Evolutionary conservation across 768 basidiomycete genomes (phyloP).

Genomic region (Symmetrospora coprosmae): DNA sequence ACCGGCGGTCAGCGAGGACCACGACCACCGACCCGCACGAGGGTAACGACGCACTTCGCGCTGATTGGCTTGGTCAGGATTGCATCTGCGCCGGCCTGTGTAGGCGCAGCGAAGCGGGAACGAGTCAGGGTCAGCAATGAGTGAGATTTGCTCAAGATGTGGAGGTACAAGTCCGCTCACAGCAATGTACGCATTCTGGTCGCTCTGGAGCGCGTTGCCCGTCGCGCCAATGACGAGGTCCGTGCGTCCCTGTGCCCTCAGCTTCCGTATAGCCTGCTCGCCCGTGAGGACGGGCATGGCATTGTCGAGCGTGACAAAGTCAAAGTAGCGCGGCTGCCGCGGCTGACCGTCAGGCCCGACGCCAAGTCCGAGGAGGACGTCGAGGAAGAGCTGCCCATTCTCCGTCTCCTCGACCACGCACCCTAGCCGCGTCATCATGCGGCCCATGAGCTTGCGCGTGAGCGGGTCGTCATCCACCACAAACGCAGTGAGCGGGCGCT

Average conservation of each 20-base stretch:
- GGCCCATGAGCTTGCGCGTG: constrained; percentile 65
- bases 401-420: constrained; percentile 67
- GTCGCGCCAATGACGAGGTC: constrained; percentile 56
- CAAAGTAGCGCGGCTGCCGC: constrained; percentile 33
- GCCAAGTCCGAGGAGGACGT: constrained; percentile 48
- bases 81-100: constrained; percentile 32
- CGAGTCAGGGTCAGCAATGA: background rate
- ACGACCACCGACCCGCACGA: background rate
- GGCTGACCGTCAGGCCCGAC: constrained; percentile 38
- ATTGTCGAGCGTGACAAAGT: constrained; percentile 51
- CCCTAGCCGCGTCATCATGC: constrained; percentile 62
- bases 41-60: background rate
- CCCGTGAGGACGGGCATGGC: constrained; percentile 50
- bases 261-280: constrained; percentile 49
- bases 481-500: constrained; percentile 26
- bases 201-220: constrained; percentile 46
- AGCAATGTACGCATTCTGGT: constrained; percentile 15
- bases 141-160: too few relatives aligned
- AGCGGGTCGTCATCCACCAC: constrained; percentile 48
- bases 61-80: constrained; percentile 32
- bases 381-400: constrained; percentile 64
- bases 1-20: constrained; percentile 16
- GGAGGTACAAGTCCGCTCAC: background rate
- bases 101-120: constrained; percentile 25
- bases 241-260: constrained; percentile 51